Evolutionary conservation across 2,329 filamentous ascomycete genomes (phyloP), one percentile per base, ranked within the genome.

Genomic region (Pyrenophora tritici-repentis): DNA sequence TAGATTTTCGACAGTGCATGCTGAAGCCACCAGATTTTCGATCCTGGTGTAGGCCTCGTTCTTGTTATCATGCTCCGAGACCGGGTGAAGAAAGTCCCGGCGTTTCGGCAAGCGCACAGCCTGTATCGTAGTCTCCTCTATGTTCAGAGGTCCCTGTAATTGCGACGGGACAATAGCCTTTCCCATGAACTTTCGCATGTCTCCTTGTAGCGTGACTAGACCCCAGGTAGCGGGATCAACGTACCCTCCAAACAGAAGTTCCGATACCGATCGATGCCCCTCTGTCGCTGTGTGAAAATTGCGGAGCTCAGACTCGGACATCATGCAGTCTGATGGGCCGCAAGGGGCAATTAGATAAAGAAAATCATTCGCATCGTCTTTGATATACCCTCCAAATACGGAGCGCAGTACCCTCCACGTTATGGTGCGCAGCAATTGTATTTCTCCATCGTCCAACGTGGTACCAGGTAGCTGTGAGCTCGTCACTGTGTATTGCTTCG

Each of bases 51-150:
- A 76, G 1, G 68, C 55, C 1, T 56, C 47, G 8, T 66, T 71
- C 6, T 35, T 16, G 1, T 53, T 44, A 6, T 43, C 48, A 4
- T 36, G 46, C 4, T 39, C 50, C 5, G 32, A 14, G 2, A 71
- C 32, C 1, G 44, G 68, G 54, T 86, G 83, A 4, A 89, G 76
- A 41, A 86, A 85, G 61, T 89, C 85, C 3, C 76, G 74, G 36
- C 84, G 78, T 47, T 78, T 81, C 0, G 84, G 80, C 68, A 83
- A 83, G 35, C 62, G 51, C 6, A 58, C 53, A 7, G 55, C 59
- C 37, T 65, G 53, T 12, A 73, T 47, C 6, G 33, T 45, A 22
- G 42, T 17, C 12, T 44, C 35, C 14, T 47, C 14, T 4, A 31
- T 5, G 12, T 13, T 26, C 14, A 14, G n/a, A 8, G 34, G 16